These are phyloP conservation scores for Lentinula detonsa DNA, from an alignment of 768 basidiomycete genomes.

Conservation along the genomic window DNA sequence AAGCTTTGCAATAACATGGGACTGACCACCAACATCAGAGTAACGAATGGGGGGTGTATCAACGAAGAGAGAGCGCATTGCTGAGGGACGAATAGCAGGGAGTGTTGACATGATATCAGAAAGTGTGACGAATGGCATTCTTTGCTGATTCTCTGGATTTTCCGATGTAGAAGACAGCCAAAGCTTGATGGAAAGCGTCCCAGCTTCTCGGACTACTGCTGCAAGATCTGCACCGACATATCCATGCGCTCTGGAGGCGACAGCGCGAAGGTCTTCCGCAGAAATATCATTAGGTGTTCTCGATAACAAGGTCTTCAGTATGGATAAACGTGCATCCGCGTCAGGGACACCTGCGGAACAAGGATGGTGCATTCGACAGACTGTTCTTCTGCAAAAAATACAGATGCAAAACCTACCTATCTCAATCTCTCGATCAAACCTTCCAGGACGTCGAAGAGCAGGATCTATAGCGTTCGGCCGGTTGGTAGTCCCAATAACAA, in stretches of 20 bases:
- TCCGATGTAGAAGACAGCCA: slow-evolving; percentile 9
- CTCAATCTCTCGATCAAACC: slow-evolving; percentile 64
- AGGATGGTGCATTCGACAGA: neutral
- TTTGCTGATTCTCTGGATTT: slow-evolving; percentile 13
- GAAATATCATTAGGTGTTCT: slow-evolving; percentile 76
- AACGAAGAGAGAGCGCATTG: slow-evolving; percentile 89
- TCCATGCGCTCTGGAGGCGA: slow-evolving; percentile 84
- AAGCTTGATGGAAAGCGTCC: slow-evolving; percentile 67
- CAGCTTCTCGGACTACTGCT: slow-evolving; percentile 83
- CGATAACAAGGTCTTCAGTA: slow-evolving; percentile 77
- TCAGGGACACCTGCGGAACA: slow-evolving; percentile 73
- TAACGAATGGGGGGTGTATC: slow-evolving; percentile 81
- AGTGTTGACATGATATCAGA: slow-evolving; percentile 68
- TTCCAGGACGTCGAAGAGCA: slow-evolving; percentile 80
- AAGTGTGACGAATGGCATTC: slow-evolving; percentile 40
- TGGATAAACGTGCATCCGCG: slow-evolving; percentile 75
- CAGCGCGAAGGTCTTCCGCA: slow-evolving; percentile 47
- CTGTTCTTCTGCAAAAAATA: neutral
- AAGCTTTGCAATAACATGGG: slow-evolving; percentile 73
- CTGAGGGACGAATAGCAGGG: slow-evolving; percentile 81
- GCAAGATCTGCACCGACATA: slow-evolving; percentile 96
- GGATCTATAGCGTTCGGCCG: slow-evolving; percentile 95
- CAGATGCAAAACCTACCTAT: slow-evolving; percentile 10
- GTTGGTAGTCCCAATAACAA: slow-evolving; percentile 96
- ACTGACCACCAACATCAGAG: slow-evolving; percentile 87